Evolutionary conservation across 257 asterid species (phyloP), one percentile per base, ranked within the genome.

Genomic region (Gentiana macrophylla): DNA sequence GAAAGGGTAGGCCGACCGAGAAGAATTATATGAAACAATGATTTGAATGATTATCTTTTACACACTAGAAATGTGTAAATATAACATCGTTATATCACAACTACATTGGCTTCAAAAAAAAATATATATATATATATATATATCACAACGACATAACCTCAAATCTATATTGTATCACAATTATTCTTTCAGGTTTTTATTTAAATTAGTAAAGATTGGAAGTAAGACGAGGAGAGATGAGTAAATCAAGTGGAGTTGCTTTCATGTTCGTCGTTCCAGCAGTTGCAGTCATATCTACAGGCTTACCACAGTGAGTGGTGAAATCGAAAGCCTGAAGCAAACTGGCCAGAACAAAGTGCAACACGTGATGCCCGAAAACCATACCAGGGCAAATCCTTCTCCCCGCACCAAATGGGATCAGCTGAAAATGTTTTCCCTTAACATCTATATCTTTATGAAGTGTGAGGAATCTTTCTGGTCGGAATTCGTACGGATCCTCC

Each of bases 261-360:
- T 70, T 80, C 1, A 75, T 76, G 72, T 80, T 12, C 10, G 80
- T 75, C 8, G 77, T 61, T 12, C 77, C 78, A 0, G 35, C 49
- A 6, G 83, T 83, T 67, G 80, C 85, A 2, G 62, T 57, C 85
- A 83, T 73, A 60, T 80, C 83, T 50, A 80, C 84, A 0, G 72
- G 70, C n/a, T 8, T 35, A 24, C 65, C 47, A 0, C 45, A 54
- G 2, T 67, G 69, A 3, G 73, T 69, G 1, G 32, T 52, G 2
- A 80, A 62, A 46, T 71, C 70, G 37, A 77, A 80, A 9, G 87
- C 87, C 55, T 83, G 87, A 11, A 83, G 50, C 69, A 83, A 32
- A 46, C 78, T 72, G 5, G 81, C 87, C 53, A 80, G 32, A 2
- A 77, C 71, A 59, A 80, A 59, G 33, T 77, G 73, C 0, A 78